Conservation (phyloP, 1,284 basidiomycete species). For the Rugosomyces carneus region DNA sequence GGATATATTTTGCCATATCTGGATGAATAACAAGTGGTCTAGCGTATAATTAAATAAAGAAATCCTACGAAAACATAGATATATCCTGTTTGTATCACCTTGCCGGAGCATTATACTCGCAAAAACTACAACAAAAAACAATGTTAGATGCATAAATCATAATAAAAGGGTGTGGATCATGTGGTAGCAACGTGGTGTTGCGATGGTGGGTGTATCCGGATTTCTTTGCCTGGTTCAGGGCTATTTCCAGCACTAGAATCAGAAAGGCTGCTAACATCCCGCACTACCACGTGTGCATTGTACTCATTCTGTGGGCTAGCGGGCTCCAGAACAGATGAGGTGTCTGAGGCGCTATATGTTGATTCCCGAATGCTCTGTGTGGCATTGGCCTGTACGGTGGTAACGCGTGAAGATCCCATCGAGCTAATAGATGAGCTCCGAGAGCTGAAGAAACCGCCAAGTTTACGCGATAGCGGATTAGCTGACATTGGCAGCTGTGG, state of each 20-base stretch:
- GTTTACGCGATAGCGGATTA: constrained; percentile 47
- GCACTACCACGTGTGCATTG: constrained; percentile 30
- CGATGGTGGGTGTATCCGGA: constrained; percentile 16
- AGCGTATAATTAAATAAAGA: not conserved
- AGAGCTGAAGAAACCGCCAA: constrained; percentile 64
- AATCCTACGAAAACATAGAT: not conserved
- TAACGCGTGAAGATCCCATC: constrained; percentile 21
- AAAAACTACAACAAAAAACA: not conserved
- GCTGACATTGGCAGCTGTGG: constrained; percentile 21
- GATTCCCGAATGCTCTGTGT: constrained; percentile 30
- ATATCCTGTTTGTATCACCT: not conserved
- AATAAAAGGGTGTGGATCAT: constrained; percentile 3
- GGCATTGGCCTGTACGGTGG: constrained; percentile 28
- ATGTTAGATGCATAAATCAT: not conserved
- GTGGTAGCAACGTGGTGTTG: constrained; percentile 10
- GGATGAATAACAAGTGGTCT: not conserved
- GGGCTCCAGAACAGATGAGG: constrained; percentile 50
- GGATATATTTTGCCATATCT: constrained; percentile 18
- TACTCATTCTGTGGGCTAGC: constrained; percentile 45
- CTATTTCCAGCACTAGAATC: constrained; percentile 14
- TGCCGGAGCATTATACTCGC: not conserved
- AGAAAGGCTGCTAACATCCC: constrained; percentile 24
- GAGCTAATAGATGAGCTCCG: constrained; percentile 29
- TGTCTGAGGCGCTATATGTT: constrained; percentile 45
- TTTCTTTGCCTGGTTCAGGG: constrained; percentile 17